A percentile compares a stretch with the other conserved stretches of the same genome.
These are phyloP conservation scores for Trametes punicea DNA, from an alignment of 768 basidiomycete species.

Conservation along the genomic window DNA sequence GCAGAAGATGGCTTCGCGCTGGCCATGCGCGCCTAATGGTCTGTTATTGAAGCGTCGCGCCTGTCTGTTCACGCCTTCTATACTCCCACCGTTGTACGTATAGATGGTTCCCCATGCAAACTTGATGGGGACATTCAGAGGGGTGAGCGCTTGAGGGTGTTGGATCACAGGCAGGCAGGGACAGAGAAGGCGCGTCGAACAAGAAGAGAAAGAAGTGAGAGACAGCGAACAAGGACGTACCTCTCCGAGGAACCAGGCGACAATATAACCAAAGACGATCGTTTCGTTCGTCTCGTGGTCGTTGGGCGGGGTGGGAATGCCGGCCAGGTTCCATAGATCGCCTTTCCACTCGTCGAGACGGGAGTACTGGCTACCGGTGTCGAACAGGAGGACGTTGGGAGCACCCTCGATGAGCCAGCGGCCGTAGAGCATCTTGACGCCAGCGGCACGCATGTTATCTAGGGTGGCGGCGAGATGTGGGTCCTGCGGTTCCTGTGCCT, in stretches of 20 bases:
- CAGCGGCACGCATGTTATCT: slow-evolving; percentile 80
- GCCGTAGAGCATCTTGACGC: slow-evolving; percentile 93
- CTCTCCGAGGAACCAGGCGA: slow-evolving; percentile 99
- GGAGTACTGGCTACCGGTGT: slow-evolving; percentile 84
- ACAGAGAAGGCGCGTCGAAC: background rate
- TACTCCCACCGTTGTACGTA: background rate
- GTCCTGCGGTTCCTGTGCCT: slow-evolving; percentile 85
- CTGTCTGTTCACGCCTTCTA: background rate
- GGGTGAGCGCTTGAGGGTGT: background rate
- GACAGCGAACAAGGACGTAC: slow-evolving; percentile 36
- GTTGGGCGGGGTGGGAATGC: slow-evolving; percentile 94
- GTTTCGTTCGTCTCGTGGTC: slow-evolving; percentile 99
- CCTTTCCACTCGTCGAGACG: slow-evolving; percentile 98
- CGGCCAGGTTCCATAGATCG: slow-evolving; percentile 97
- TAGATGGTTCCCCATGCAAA: background rate
- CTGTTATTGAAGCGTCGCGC: slow-evolving; percentile 14
- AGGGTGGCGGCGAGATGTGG: slow-evolving; percentile 73
- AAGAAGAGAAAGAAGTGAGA: background rate
- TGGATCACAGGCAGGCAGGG: background rate
- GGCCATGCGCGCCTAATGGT: slow-evolving; percentile 3
- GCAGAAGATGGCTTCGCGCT: background rate
- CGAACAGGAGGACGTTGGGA: slow-evolving; percentile 92
- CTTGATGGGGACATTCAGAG: too few relatives aligned
- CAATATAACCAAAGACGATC: slow-evolving; percentile 95
- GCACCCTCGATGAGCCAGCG: slow-evolving; percentile 98